Percentiles rank a stretch among this genome's conserved stretches.
phyloP scores from a whole-genome alignment of 208 protist genomes.

The Trypanosomatidae sp. region DNA sequence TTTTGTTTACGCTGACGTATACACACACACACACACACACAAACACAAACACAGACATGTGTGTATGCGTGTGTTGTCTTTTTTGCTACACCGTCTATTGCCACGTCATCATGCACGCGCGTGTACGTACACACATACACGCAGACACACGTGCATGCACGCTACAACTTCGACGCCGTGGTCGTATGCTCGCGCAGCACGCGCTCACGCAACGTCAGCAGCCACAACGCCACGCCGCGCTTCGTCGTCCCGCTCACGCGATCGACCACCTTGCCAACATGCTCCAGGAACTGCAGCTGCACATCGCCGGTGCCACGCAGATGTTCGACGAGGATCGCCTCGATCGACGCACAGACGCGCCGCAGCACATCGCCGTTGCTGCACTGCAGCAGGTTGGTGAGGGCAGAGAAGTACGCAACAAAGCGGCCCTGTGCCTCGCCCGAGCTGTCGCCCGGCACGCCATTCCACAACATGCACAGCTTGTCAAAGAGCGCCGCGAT shows the following conservation, averaged over 20 bases:
- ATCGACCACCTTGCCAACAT: constrained; percentile 44
- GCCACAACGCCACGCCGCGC: constrained; percentile 65
- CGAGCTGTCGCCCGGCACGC: constrained; percentile 9
- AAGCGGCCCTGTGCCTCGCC: constrained; percentile 26
- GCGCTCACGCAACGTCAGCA: constrained; percentile 33
- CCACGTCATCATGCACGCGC: too few relatives aligned
- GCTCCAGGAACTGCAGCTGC: constrained; percentile 52
- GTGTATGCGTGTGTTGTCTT: too few relatives aligned
- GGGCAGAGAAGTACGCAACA: constrained; percentile 55
- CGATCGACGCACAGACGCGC: constrained; percentile 70
- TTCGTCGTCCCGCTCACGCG: constrained; percentile 35
- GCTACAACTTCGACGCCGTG: constrained; percentile 24
- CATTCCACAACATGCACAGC: constrained; percentile 46
- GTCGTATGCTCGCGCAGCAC: constrained; percentile 16
- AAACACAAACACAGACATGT: too few relatives aligned
- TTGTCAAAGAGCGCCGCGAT: constrained; percentile 68
- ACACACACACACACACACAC: too few relatives aligned
- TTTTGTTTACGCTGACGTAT: too few relatives aligned
- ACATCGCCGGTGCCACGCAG: constrained; percentile 24
- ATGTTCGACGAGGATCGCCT: constrained; percentile 66
- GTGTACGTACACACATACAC: too few relatives aligned
- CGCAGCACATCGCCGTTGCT: constrained; percentile 34
- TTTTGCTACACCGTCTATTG: too few relatives aligned
- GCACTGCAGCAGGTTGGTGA: constrained; percentile 70
- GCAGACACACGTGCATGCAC: too few relatives aligned